Conservation (phyloP, 352 stramenopile species). For the Phytophthora hibernalis region DNA sequence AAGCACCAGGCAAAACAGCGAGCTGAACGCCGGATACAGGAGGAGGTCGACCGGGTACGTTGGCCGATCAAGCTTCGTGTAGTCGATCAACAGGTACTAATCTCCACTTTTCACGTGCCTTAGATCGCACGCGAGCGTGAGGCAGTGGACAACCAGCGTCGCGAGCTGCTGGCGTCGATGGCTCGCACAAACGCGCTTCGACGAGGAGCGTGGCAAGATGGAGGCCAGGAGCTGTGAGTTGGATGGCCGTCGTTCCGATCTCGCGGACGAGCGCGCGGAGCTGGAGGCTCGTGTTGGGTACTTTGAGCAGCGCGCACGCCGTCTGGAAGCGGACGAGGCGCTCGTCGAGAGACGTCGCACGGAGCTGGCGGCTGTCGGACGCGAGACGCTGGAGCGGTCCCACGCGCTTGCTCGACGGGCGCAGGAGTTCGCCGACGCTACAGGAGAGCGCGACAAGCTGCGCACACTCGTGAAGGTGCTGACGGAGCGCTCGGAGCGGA, state of each 20-base stretch:
- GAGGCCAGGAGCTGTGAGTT: constrained; percentile 66
- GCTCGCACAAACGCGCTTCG: constrained; percentile 54
- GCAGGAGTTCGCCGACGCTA: constrained; percentile 43
- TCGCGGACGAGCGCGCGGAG: constrained; percentile 68
- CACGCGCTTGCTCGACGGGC: constrained; percentile 47
- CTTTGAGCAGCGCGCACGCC: constrained; percentile 58
- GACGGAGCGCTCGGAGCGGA: constrained; percentile 36
- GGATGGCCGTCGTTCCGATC: constrained; percentile 55
- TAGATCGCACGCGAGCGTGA: constrained; percentile 74
- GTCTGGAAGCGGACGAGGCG: constrained; percentile 57
- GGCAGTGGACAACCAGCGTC: constrained; percentile 74
- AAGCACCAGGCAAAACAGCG: constrained; percentile 58
- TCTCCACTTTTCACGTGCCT: not conserved
- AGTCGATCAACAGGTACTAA: constrained; percentile 5
- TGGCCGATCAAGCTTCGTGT: not conserved
- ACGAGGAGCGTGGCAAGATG: constrained; percentile 78
- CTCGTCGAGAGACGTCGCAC: constrained; percentile 52
- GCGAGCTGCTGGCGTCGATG: constrained; percentile 66
- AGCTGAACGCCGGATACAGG: constrained; percentile 63
- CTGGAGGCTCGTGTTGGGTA: constrained; percentile 53
- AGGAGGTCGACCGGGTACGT: constrained; percentile 62
- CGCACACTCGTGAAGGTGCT: constrained; percentile 48
- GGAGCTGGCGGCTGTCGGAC: constrained; percentile 66
- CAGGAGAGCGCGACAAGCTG: constrained; percentile 53
- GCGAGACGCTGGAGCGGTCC: constrained; percentile 74